Conservation (phyloP, 106 monocot species). For the Allium sativum region DNA sequence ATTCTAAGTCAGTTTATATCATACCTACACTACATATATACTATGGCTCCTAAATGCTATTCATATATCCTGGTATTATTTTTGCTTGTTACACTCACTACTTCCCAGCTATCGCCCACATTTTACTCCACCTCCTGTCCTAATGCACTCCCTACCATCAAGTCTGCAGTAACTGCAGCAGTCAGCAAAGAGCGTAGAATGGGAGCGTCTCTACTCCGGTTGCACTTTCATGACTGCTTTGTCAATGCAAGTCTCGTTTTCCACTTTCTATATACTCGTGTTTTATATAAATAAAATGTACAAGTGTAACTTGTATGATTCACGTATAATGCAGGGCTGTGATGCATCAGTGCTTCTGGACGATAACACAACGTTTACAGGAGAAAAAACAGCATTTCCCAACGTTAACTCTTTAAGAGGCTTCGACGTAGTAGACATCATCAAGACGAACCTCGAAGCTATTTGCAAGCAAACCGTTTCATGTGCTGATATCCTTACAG, state of each 20-base stretch:
- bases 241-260: conserved; percentile 31
- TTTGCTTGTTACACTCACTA: too few species aligned
- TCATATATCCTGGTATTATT: too few species aligned
- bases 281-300: too few species aligned
- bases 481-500: conserved; percentile 50
- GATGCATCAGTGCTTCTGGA: conserved; percentile 28
- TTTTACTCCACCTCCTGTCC: conserved; percentile 17
- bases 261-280: too few species aligned
- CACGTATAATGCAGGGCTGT: conserved; percentile 13
- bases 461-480: conserved; percentile 21
- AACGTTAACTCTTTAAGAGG: conserved; percentile 44
- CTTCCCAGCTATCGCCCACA: too few species aligned
- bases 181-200: conserved; percentile 30
- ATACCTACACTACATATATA: too few species aligned
- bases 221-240: conserved; percentile 71
- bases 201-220: conserved; percentile 52
- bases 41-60: too few species aligned
- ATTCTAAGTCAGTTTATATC: too few species aligned
- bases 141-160: conserved; percentile 31
- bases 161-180: conserved; percentile 26
- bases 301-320: too few species aligned
- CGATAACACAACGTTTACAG: conserved; percentile 12
- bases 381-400: conserved; percentile 18
- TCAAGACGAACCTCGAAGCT: conserved; percentile 16
- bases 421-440: conserved; percentile 38